Evolutionary conservation across 345 rosid genomes (phyloP), one percentile per base, ranked within the genome.

Genomic region (Gossypium raimondii): DNA sequence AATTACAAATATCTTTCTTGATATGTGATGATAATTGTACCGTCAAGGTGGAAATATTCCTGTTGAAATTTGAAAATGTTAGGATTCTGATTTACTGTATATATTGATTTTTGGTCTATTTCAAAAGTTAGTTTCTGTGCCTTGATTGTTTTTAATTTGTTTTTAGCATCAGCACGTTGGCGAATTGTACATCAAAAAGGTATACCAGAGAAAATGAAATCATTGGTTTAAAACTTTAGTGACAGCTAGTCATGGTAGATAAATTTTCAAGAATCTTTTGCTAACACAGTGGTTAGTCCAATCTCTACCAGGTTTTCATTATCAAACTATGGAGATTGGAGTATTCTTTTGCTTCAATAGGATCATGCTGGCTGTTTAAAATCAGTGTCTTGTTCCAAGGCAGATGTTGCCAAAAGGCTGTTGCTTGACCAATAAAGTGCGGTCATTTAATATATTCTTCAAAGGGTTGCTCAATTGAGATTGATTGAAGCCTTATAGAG

Each of bases 61-160:
- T 24, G 62, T 58, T 59, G 43, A 55, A 55, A n/a, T 55, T 38
- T 78, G 60, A 60, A 71, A 63, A 56, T 47, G 44, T 57, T 53
- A 10, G 73, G 41, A 34, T 34, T 48, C 2, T 4, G 11, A 1
- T 41, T 48, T 62, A 2, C 18, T 20, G 43, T 47, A 55, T 50
- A 11, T 75, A 22, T 67, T 69, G 34, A 18, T 24, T 29, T 72
- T 70, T 75, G 38, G 17, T 14, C 57, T 25, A 3, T 24, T 9
- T 12, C 73, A 52, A 38, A 62, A 27, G 11, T 59, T 8, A 34
- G n/a, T 6, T 52, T 76, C 52, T 75, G 7, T 22, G 38, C 45
- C 63, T 66, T 29, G 69, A 43, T 66, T 24, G 38, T 13, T 47
- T 67, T 67, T 58, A 34, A 53, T 60, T 51, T 62, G 65, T 22